Evolutionary conservation across 164 flowering plant species (phyloP).

Genomic region (Dillenia turbinata): DNA sequence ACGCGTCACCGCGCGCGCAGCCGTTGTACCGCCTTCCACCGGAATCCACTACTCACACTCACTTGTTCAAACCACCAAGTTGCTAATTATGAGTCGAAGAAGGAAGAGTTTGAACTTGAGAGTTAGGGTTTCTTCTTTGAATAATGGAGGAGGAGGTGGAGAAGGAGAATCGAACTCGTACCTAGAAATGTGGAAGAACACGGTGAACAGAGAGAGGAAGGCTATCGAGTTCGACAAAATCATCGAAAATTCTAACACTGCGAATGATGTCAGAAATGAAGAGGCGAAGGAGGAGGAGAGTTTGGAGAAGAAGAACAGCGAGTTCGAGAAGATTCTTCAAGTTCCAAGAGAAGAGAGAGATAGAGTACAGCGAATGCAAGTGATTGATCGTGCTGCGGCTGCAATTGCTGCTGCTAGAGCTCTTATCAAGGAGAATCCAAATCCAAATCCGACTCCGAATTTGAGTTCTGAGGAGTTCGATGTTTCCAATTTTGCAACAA

Average conservation of each 20-base stretch:
- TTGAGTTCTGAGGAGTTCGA: too few relatives aligned
- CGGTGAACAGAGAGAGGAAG: constrained; percentile 53
- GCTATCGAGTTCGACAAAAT: constrained; percentile 51
- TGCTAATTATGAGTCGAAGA: not conserved
- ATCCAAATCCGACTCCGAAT: too few relatives aligned
- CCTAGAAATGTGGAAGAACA: constrained; percentile 81
- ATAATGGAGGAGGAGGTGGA: constrained; percentile 18
- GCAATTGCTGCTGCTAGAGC: constrained; percentile 85
- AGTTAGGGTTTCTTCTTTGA: constrained; percentile 25
- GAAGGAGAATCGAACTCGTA: constrained; percentile 37
- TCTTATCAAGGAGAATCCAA: constrained; percentile 38
- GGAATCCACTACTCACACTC: not conserved
- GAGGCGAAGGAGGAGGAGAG: constrained; percentile 20
- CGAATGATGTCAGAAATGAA: constrained; percentile 7
- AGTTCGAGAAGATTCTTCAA: constrained; percentile 68
- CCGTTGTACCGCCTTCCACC: constrained; percentile 1
- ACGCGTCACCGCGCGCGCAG: constrained; percentile 22
- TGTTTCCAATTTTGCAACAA: too few relatives aligned
- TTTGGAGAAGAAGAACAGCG: constrained; percentile 59
- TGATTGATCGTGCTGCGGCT: constrained; percentile 88
- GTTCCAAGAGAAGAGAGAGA: constrained; percentile 79
- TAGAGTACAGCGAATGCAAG: constrained; percentile 78
- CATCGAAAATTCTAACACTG: constrained; percentile 17
- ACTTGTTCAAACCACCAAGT: not conserved
- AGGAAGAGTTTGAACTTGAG: constrained; percentile 1